phyloP scores from a whole-genome alignment of 2,329 filamentous ascomycete genomes.

The Aspergillus sp. region DNA sequence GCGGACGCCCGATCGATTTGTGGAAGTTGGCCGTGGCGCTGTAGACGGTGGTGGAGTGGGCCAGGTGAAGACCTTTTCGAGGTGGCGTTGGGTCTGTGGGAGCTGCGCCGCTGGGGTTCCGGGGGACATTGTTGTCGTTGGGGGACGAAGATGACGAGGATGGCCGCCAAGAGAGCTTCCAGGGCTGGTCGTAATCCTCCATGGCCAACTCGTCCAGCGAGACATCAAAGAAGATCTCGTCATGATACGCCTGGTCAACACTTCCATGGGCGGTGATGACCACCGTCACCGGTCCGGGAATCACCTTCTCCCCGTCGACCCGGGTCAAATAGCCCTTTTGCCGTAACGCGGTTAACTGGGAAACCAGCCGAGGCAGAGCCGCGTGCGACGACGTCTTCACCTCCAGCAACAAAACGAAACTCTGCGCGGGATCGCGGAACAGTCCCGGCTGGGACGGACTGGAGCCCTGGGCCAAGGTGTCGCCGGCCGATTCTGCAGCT shows the following conservation, averaged over 20 bases:
- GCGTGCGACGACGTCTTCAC: conserved; percentile 10
- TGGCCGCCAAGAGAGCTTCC: neutral
- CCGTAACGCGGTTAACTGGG: conserved; percentile 13
- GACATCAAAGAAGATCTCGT: conserved; percentile 8
- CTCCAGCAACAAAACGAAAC: conserved; percentile 20
- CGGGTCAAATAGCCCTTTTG: conserved; percentile 17
- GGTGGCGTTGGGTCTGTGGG: neutral
- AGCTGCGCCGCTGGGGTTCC: neutral
- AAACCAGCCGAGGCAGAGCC: conserved; percentile 12
- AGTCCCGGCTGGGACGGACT: conserved; percentile 1
- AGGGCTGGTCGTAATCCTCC: conserved; percentile 6
- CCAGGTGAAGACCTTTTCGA: neutral
- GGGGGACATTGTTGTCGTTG: neutral
- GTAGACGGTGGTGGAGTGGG: neutral
- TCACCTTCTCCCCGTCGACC: conserved; percentile 11
- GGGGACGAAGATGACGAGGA: conserved; percentile 5
- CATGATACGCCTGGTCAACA: neutral
- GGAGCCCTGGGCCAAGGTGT: neutral
- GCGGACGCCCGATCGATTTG: conserved; percentile 8
- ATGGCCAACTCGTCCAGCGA: conserved; percentile 6
- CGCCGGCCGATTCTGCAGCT: conserved; percentile 7
- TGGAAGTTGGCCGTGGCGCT: conserved; percentile 10
- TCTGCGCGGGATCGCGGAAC: conserved; percentile 3
- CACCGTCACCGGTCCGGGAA: conserved; percentile 17
- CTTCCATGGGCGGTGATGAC: conserved; percentile 11